Evolutionary conservation across 2,329 filamentous ascomycete genomes (phyloP), one percentile per base, ranked within the genome.

Genomic region (Colletotrichum graminicola): DNA sequence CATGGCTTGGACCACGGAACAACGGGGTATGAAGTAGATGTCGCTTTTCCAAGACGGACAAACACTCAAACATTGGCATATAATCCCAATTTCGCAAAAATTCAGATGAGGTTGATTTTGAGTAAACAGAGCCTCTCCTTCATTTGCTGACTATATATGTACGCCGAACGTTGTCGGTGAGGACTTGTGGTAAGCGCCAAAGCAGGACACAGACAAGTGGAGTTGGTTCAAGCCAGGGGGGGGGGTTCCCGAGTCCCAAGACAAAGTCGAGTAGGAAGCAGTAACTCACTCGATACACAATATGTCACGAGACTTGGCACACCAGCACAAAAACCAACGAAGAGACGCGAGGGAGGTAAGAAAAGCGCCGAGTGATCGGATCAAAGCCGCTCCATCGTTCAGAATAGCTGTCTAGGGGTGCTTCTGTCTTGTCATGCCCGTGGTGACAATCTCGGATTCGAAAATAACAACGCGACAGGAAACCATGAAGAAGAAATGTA

Each of bases 341-440:
- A 5, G 21, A 29, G 55, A 18, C n/a, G 10, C 59, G 8, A 11
- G 16, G 7, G 11, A 49, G 16, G 21, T 6, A 11, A 21, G n/a
- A 21, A 21, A 49, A 21, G 21, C 7, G 3, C 4, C 21, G 36
- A 16, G n/a, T 39, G 23, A 60, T 39, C 32, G 59, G 43, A 63
- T 55, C 54, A 43, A 62, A 71, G 62, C 68, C 69, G 47, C 63
- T 67, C 59, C 65, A 63, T 72, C 65, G 29, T 72, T 64, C 59
- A 52, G 23, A 61, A 67, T 26, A 64, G 45, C 69, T 69, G 34
- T 68, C 65, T 69, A 69, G 54, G 57, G 41, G 43, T n/a, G 59
- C 4, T 14, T 18, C 36, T 69, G 52, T 68, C 49, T 68, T 51
- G 36, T 63, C 61, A 54, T 63, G 61, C 34, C 61, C 26, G 26